Evolutionary conservation across 805 yeast species (phyloP).

Genomic region (Cyberlindnera maritima): DNA sequence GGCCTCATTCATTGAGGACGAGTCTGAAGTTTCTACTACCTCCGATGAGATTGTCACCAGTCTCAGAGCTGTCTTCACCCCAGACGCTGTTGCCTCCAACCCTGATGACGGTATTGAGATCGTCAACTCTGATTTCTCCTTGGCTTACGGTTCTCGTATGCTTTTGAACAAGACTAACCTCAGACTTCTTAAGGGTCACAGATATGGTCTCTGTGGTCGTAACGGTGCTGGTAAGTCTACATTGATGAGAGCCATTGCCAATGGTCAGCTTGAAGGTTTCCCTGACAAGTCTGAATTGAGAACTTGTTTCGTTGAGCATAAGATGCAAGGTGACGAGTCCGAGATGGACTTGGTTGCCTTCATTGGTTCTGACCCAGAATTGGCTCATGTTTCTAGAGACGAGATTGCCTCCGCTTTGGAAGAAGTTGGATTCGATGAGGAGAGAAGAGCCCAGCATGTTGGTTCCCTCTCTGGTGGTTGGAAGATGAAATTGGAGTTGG

Average conservation of each 20-base stretch:
- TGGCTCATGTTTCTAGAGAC: slow-evolving; percentile 56
- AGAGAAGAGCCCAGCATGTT: slow-evolving; percentile 84
- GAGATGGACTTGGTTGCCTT: slow-evolving; percentile 85
- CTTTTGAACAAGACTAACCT: slow-evolving; percentile 87
- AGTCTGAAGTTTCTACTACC: slow-evolving; percentile 36
- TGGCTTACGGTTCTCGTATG: slow-evolving; percentile 98
- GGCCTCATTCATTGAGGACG: slow-evolving; percentile 35
- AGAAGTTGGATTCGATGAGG: slow-evolving; percentile 89
- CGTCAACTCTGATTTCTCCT: slow-evolving; percentile 90
- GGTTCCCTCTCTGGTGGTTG: slow-evolving; percentile 98
- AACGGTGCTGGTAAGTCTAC: slow-evolving; percentile 99
- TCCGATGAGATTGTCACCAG: slow-evolving; percentile 44
- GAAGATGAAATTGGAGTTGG: slow-evolving; percentile 98
- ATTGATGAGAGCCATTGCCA: slow-evolving; percentile 92
- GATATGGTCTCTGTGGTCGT: slow-evolving; percentile 97
- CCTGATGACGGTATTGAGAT: slow-evolving; percentile 84
- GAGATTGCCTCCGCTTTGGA: slow-evolving; percentile 75
- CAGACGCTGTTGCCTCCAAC: slow-evolving; percentile 52
- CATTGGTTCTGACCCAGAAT: slow-evolving; percentile 86
- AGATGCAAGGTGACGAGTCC: slow-evolving; percentile 91
- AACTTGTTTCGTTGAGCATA: slow-evolving; percentile 97
- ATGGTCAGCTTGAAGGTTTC: slow-evolving; percentile 96
- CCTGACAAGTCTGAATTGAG: slow-evolving; percentile 83
- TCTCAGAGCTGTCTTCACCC: slow-evolving; percentile 53
- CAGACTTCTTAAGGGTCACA: slow-evolving; percentile 87